Conservation (phyloP, 441 rosid genomes). For the Lagerstroemia fauriei region DNA sequence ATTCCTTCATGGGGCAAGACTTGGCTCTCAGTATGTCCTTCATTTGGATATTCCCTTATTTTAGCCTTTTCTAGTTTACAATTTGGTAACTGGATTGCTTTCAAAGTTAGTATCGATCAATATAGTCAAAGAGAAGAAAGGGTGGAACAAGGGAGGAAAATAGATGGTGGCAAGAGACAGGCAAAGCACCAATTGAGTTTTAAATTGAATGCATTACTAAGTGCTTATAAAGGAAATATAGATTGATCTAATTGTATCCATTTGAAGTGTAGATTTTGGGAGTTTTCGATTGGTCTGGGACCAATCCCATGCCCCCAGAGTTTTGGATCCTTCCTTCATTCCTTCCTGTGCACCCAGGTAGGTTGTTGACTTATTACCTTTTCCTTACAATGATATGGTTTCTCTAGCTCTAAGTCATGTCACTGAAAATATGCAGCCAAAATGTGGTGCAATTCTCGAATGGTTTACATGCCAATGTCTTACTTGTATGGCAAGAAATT, state of each 20-base stretch:
- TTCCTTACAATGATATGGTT: neutral
- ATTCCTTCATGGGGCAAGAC: slow-evolving; percentile 36
- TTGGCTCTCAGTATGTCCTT: slow-evolving; percentile 29
- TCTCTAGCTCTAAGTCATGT: neutral
- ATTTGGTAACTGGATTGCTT: neutral
- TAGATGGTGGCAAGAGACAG: no score
- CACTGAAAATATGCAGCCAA: slow-evolving; percentile 14
- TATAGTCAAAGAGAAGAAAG: no score
- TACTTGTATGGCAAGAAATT: slow-evolving; percentile 29
- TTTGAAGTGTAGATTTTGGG: slow-evolving; percentile 20
- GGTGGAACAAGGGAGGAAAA: no score
- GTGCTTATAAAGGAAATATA: no score
- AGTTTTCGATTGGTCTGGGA: slow-evolving; percentile 28
- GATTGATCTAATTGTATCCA: neutral
- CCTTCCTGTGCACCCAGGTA: slow-evolving; percentile 32
- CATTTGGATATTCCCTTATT: neutral
- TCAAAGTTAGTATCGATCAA: neutral
- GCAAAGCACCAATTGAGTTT: no score
- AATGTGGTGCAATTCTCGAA: slow-evolving; percentile 34
- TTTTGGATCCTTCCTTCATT: slow-evolving; percentile 34
- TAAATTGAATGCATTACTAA: no score
- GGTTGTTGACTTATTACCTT: neutral
- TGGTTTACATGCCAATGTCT: slow-evolving; percentile 35
- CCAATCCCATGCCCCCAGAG: slow-evolving; percentile 36
- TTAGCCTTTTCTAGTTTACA: neutral